These are phyloP conservation scores for Phytophthora citricola DNA, from an alignment of 352 stramenopile species.

Conservation along the genomic window DNA sequence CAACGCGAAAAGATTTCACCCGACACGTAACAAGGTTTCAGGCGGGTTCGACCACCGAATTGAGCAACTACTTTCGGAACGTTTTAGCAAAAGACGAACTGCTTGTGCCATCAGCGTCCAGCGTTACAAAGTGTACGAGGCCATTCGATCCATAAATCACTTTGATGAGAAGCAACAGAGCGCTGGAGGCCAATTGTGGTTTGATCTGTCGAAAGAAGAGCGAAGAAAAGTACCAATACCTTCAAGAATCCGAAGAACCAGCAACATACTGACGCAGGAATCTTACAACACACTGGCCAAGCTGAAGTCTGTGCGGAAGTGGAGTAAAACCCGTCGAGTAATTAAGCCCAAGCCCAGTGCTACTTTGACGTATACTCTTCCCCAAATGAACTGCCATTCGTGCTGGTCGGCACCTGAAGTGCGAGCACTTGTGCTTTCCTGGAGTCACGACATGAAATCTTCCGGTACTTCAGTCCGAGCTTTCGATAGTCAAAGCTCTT, in stretches of 20 bases:
- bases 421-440: conserved; percentile 17
- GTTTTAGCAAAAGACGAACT: conserved; percentile 2
- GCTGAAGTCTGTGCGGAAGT: conserved; percentile 19
- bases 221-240: conserved; percentile 10
- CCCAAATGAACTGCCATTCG: background rate
- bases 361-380: background rate
- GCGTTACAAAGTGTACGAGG: conserved; percentile 20
- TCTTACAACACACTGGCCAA: conserved; percentile 19
- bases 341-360: background rate
- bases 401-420: conserved; percentile 23
- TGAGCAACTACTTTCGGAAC: background rate
- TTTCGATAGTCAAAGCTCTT: conserved; percentile 15
- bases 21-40: background rate
- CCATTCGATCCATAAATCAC: conserved; percentile 11
- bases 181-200: conserved; percentile 10
- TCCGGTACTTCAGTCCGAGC: background rate
- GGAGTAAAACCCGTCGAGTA: conserved; percentile 3
- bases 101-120: background rate
- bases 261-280: conserved; percentile 6
- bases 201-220: conserved; percentile 20
- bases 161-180: conserved; percentile 24
- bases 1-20: background rate
- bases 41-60: conserved; percentile 16
- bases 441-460: conserved; percentile 20
- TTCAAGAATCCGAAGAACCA: background rate